Evolutionary conservation across 495 filamentous ascomycete species (phyloP).

Genomic region (Tetracladium setigerum): DNA sequence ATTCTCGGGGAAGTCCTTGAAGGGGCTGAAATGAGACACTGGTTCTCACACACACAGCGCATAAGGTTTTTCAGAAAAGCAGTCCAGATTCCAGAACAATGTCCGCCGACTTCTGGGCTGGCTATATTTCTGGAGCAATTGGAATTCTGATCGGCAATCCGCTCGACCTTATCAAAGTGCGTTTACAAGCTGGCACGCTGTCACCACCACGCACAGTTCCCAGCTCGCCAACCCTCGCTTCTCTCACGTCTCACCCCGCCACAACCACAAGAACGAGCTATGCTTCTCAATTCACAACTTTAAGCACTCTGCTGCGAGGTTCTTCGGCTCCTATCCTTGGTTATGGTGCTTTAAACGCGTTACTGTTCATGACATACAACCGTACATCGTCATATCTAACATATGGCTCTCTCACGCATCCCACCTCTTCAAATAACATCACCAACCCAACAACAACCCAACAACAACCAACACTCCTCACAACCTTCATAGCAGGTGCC

Average conservation of each 20-base stretch:
- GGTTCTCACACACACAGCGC: too few relatives aligned
- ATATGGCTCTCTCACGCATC: constrained; percentile 19
- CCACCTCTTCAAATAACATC: constrained; percentile 33
- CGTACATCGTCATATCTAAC: constrained; percentile 54
- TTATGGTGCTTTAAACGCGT: constrained; percentile 82
- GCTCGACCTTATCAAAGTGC: constrained; percentile 78
- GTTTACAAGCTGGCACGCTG: constrained; percentile 55
- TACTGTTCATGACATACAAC: constrained; percentile 83
- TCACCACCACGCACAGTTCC: neutral
- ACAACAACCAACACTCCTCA: constrained; percentile 32
- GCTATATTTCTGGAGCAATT: constrained; percentile 74
- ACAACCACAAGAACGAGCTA: constrained; percentile 14
- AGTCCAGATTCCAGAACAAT: constrained; percentile 34
- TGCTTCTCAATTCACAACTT: constrained; percentile 26
- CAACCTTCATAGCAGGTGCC: constrained; percentile 69
- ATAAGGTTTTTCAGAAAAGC: too few relatives aligned
- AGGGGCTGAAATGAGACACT: too few relatives aligned
- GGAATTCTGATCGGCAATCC: constrained; percentile 86
- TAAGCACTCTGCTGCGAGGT: constrained; percentile 39
- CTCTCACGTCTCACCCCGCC: neutral
- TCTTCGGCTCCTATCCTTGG: constrained; percentile 74
- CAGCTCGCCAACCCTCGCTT: neutral
- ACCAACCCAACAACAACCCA: constrained; percentile 15
- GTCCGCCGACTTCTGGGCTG: constrained; percentile 81
- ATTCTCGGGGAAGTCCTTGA: too few relatives aligned